These are phyloP conservation scores for Mycena epipterygia DNA, from an alignment of 768 basidiomycete genomes.

Conservation along the genomic window DNA sequence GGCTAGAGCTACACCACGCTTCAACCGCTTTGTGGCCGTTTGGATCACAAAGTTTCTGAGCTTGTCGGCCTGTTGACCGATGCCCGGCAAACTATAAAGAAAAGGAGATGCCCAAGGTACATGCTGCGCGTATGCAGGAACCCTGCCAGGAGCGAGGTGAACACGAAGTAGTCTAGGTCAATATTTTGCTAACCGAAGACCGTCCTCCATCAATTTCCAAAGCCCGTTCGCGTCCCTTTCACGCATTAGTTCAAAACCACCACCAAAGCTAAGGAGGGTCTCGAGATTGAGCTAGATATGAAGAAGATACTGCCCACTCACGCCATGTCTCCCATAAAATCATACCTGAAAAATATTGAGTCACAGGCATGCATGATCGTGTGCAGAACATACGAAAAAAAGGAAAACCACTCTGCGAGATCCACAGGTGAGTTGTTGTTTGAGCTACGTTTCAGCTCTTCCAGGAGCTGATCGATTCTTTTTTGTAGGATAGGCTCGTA, in stretches of 20 bases:
- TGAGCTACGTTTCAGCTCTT: neutral
- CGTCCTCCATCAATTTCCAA: slow-evolving; percentile 44
- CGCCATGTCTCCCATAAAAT: slow-evolving; percentile 51
- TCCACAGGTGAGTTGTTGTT: neutral
- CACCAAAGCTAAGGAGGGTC: slow-evolving; percentile 48
- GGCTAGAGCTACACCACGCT: neutral
- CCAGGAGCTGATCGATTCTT: slow-evolving; percentile 11
- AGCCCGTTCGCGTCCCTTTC: slow-evolving; percentile 50
- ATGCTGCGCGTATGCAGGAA: slow-evolving; percentile 26
- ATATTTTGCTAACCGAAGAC: slow-evolving; percentile 37
- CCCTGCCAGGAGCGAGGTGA: neutral
- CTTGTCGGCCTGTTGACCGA: neutral
- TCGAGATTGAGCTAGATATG: neutral
- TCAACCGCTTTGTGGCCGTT: neutral
- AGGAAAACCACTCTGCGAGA: slow-evolving; percentile 11
- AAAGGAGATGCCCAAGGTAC: slow-evolving; percentile 45
- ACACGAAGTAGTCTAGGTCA: neutral
- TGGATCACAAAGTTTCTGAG: neutral
- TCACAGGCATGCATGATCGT: neutral
- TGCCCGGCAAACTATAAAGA: slow-evolving; percentile 5
- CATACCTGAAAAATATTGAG: slow-evolving; percentile 32
- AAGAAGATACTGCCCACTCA: slow-evolving; percentile 21
- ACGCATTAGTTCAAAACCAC: slow-evolving; percentile 53
- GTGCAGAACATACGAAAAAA: slow-evolving; percentile 5
- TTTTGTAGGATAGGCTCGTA: slow-evolving; percentile 9